A percentile compares a stretch with the other conserved stretches of the same genome.
Evolutionary conservation across 129 eudicot species (phyloP).

Genomic region (Ambrosia artemisiifolia): DNA sequence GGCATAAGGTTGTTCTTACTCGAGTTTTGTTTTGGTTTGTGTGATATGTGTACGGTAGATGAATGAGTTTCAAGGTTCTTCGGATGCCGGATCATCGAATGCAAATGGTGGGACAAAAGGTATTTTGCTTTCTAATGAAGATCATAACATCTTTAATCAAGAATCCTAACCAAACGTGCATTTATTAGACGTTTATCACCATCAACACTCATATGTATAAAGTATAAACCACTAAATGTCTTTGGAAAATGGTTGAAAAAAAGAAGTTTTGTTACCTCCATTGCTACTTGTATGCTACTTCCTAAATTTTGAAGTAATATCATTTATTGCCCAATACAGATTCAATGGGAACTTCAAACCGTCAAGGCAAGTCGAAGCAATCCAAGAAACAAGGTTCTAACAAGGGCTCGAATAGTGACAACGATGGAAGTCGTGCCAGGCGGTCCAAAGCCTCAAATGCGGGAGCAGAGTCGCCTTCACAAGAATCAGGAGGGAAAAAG

Average conservation of each 20-base stretch:
- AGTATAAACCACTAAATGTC: not conserved
- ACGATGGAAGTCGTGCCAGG: constrained; percentile 29
- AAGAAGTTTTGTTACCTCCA: not conserved
- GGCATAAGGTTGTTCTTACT: not conserved
- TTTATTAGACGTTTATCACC: not conserved
- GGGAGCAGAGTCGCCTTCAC: constrained; percentile 32
- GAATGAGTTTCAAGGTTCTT: constrained; percentile 39
- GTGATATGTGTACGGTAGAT: constrained; percentile 4
- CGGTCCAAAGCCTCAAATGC: constrained; percentile 28
- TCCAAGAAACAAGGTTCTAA: constrained; percentile 21
- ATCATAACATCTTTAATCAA: not conserved
- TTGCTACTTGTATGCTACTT: not conserved
- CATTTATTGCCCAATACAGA: not conserved
- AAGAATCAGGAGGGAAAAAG: constrained; percentile 27
- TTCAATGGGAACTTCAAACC: constrained; percentile 22
- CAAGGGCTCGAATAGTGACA: constrained; percentile 16
- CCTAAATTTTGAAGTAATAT: not conserved
- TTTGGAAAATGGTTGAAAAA: not conserved
- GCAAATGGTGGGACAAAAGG: constrained; percentile 29
- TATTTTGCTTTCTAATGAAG: not conserved
- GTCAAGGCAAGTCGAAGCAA: constrained; percentile 36
- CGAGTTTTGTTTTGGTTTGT: not conserved
- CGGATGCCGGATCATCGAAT: constrained; percentile 32
- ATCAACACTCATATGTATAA: not conserved
- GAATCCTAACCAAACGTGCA: not conserved